These are phyloP conservation scores for Penicillium herquei DNA, from an alignment of 495 filamentous ascomycete genomes.

Conservation along the genomic window DNA sequence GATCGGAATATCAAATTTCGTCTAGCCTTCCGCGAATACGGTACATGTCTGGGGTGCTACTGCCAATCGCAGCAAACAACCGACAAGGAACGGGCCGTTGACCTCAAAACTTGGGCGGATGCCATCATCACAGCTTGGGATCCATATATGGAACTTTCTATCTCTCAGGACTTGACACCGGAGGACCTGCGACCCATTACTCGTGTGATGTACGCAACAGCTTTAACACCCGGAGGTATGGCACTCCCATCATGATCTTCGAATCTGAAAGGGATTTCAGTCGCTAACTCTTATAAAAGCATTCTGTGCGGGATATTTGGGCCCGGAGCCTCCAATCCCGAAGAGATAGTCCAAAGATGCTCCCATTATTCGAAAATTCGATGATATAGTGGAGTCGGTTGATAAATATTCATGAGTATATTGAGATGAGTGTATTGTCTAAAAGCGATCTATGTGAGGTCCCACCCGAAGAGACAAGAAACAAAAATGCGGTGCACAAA, in stretches of 20 bases:
- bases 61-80: conserved; percentile 43
- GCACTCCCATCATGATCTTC: background rate
- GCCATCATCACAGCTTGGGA: conserved; percentile 55
- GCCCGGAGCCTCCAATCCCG: conserved; percentile 27
- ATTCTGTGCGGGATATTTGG: conserved; percentile 39
- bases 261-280: background rate
- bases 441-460: background rate
- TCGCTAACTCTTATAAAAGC: conserved; percentile 19
- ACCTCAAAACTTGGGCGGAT: conserved; percentile 40
- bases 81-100: conserved; percentile 42
- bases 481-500: background rate
- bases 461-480: background rate
- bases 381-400: background rate
- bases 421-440: background rate
- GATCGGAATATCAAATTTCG: conserved; percentile 39
- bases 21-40: conserved; percentile 65
- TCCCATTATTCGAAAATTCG: background rate
- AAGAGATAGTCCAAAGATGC: background rate
- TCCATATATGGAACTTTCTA: conserved; percentile 38
- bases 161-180: conserved; percentile 30
- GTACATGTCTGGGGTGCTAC: conserved; percentile 54
- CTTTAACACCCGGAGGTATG: conserved; percentile 62
- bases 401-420: conserved; percentile 1
- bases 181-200: conserved; percentile 59
- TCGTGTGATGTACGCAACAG: conserved; percentile 65